phyloP scores from a whole-genome alignment of 257 asterid species.

The Buddleja alternifolia region DNA sequence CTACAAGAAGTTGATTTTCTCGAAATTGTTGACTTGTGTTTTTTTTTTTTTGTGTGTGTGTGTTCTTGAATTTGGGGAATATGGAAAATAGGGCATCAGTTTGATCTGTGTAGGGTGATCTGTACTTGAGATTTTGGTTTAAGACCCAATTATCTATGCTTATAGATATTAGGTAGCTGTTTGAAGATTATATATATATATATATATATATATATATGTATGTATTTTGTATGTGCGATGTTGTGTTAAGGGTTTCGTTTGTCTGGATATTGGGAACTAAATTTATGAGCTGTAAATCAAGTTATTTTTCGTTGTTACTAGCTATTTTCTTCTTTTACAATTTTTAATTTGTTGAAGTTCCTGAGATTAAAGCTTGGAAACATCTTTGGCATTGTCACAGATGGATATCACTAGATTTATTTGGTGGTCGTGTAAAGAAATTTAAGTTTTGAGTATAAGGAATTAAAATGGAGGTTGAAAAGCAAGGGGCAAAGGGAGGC shows the following conservation, averaged over 20 bases:
- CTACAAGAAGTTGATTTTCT: conserved; percentile 25
- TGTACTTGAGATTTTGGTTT: conserved; percentile 3
- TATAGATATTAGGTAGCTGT: background rate
- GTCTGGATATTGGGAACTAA: conserved; percentile 31
- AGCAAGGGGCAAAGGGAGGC: conserved; percentile 79
- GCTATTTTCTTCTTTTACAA: background rate
- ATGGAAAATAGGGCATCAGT: conserved; percentile 25
- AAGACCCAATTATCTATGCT: conserved; percentile 13
- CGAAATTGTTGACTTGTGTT: conserved; percentile 24
- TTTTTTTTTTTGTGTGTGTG: background rate
- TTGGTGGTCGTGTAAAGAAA: conserved; percentile 25
- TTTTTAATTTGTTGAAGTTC: conserved; percentile 23
- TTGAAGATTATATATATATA: conserved; percentile 24
- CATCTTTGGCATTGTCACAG: conserved; percentile 33
- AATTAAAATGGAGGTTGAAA: conserved; percentile 79
- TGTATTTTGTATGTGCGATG: conserved; percentile 30
- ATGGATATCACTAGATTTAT: conserved; percentile 41
- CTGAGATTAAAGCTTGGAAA: conserved; percentile 15
- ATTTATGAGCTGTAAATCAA: conserved; percentile 5
- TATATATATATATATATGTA: conserved; percentile 16
- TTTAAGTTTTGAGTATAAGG: conserved; percentile 25
- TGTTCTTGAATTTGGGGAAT: conserved; percentile 34
- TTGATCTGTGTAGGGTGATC: conserved; percentile 32
- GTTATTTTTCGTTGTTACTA: background rate
- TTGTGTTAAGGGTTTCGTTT: conserved; percentile 37